phyloP scores from a whole-genome alignment of 495 filamentous ascomycete genomes.

The Podospora tetraspora region DNA sequence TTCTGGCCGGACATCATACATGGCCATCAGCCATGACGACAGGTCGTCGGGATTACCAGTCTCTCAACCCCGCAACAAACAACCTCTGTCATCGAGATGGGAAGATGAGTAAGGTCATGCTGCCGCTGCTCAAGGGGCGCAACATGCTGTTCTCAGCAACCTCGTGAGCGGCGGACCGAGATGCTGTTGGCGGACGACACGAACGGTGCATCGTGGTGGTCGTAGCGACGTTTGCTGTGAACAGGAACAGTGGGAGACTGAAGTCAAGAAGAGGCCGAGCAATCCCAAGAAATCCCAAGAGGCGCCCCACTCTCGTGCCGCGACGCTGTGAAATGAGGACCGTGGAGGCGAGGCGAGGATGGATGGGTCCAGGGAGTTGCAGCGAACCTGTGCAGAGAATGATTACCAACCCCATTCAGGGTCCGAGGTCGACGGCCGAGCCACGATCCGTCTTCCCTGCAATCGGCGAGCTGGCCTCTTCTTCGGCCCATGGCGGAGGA shows the following conservation, averaged over 20 bases:
- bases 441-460: conserved; percentile 5
- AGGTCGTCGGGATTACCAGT: neutral
- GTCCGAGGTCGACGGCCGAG: conserved; percentile 14
- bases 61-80: neutral
- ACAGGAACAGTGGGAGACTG: neutral
- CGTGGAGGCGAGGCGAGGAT: conserved; percentile 11
- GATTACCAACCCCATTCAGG: conserved; percentile 31
- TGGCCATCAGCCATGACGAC: neutral
- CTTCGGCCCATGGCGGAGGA: neutral
- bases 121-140: neutral
- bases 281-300: neutral
- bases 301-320: conserved; percentile 20
- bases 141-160: neutral
- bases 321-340: conserved; percentile 26
- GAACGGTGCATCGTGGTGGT: neutral
- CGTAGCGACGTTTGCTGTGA: neutral
- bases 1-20: neutral
- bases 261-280: conserved; percentile 5
- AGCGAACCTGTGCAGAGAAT: neutral
- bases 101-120: neutral
- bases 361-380: neutral
- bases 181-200: neutral
- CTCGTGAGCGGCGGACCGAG: neutral
- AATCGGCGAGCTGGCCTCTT: conserved; percentile 8
- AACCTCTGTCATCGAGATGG: neutral